Evolutionary conservation across 805 yeast genomes (phyloP).

Genomic region (Kodamaea leandrae): DNA sequence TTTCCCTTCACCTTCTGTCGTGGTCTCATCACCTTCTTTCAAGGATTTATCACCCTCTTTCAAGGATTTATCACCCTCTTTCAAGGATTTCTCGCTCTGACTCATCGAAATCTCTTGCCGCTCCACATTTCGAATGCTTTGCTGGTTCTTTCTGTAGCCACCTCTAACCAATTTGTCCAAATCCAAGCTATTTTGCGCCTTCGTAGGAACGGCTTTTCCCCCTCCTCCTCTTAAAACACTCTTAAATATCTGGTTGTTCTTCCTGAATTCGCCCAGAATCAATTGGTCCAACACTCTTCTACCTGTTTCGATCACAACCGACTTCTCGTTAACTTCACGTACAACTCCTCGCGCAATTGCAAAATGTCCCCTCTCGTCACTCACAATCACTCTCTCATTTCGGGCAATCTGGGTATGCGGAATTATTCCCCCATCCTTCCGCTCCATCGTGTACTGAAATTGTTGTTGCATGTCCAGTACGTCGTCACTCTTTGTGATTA

Average conservation of each 20-base stretch:
- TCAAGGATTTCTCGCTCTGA: neutral
- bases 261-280: constrained; percentile 43
- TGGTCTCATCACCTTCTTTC: neutral
- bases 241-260: constrained; percentile 47
- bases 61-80: neutral
- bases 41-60: neutral
- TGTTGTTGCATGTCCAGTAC: constrained; percentile 21
- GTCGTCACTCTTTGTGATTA: constrained; percentile 31
- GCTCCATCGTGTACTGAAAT: constrained; percentile 50
- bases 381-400: constrained; percentile 66
- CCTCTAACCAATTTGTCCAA: constrained; percentile 1
- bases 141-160: constrained; percentile 2
- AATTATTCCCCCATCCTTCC: constrained; percentile 32
- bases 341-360: constrained; percentile 67
- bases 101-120: too few relatives aligned
- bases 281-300: constrained; percentile 48
- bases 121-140: neutral
- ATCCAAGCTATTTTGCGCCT: neutral
- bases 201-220: constrained; percentile 1
- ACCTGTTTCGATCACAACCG: constrained; percentile 49
- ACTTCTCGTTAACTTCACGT: constrained; percentile 37
- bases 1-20: neutral
- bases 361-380: constrained; percentile 79
- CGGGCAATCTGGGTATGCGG: constrained; percentile 41
- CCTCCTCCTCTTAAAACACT: constrained; percentile 37